Evolutionary conservation across 192 early-diverging fungal genomes (phyloP), one percentile per base, ranked within the genome.

Genomic region (Coemansia sp.): DNA sequence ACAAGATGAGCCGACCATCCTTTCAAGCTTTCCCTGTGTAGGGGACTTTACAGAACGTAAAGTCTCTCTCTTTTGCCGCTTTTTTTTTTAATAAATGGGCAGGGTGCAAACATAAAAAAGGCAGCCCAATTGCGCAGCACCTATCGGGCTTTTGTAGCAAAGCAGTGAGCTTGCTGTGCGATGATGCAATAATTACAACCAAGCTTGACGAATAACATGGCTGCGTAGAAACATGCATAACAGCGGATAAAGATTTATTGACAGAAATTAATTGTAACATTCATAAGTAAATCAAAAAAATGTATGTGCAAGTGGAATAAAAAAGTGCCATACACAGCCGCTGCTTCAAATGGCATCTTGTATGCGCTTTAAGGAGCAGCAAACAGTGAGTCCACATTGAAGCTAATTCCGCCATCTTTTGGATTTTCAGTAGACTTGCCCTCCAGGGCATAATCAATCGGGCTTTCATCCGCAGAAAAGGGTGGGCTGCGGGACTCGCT

Each of bases 371-470:
- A 60, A 2, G 64, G 64, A 12, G 50, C 64, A 12, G 38, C 25
- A 44, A 67, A 67, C 29, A 67, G 38, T 4, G 50, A 25, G 35
- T 67, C 64, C 23, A 60, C 64, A 43, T 47, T 67, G 33, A 60
- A 60, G 22, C 18, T n/a, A 0, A 18, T 48, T 11, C 19, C 35
- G 8, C n/a, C 8, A 2, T 50, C 16, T 40, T 11, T 4, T 16
- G 35, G n/a, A 5, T 40, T 40, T 40, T 40, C 35, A 40, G 35
- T 2, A 44, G 16, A n/a, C n/a, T n/a, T n/a, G n/a, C n/a, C n/a
- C n/a, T n/a, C n/a, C n/a, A n/a, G n/a, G n/a, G n/a, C n/a, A n/a
- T n/a, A n/a, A n/a, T n/a, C n/a, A n/a, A n/a, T n/a, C n/a, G n/a
- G n/a, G n/a, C n/a, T n/a, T n/a, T n/a, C n/a, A n/a, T n/a, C n/a